These are phyloP conservation scores for Hansenula lynferdii DNA, from an alignment of 1,139 yeast genomes.

Conservation along the genomic window DNA sequence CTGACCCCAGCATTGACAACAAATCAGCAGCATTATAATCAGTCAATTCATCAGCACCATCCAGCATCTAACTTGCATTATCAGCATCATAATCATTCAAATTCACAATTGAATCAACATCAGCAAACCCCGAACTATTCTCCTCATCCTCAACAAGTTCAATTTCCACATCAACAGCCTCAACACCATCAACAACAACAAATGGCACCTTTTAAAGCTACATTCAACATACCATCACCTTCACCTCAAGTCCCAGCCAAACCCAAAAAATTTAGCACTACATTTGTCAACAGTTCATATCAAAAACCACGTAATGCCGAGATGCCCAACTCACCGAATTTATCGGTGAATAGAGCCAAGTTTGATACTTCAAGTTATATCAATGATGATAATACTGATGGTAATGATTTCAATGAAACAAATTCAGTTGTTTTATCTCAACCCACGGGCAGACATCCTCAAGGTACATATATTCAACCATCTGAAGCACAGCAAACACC, in stretches of 20 bases:
- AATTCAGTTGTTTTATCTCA: conserved; percentile 5
- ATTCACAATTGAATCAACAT: conserved; percentile 10
- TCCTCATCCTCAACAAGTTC: conserved; percentile 12
- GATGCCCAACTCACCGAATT: conserved; percentile 11
- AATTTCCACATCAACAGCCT: conserved; percentile 8
- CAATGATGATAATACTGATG: conserved; percentile 15
- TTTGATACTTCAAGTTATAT: conserved; percentile 11
- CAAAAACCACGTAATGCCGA: conserved; percentile 13
- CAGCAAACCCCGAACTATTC: conserved; percentile 14
- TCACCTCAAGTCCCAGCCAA: conserved; percentile 8
- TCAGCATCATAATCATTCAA: conserved; percentile 9
- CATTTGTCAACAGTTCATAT: conserved; percentile 14
- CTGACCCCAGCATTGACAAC: conserved; percentile 11
- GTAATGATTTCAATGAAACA: conserved; percentile 12
- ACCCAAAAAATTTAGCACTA: conserved; percentile 13
- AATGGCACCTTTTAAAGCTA: conserved; percentile 13
- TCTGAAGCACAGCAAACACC: background rate
- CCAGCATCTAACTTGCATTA: background rate
- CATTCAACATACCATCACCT: conserved; percentile 10
- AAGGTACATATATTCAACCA: background rate
- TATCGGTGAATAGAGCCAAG: conserved; percentile 8
- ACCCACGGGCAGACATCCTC: background rate
- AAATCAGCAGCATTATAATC: conserved; percentile 6
- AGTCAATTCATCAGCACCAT: conserved; percentile 4
- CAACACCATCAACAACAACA: too few species aligned